Evolutionary conservation across 2,329 filamentous ascomycete species (phyloP).

Genomic region (Penicillium sclerotigenum): DNA sequence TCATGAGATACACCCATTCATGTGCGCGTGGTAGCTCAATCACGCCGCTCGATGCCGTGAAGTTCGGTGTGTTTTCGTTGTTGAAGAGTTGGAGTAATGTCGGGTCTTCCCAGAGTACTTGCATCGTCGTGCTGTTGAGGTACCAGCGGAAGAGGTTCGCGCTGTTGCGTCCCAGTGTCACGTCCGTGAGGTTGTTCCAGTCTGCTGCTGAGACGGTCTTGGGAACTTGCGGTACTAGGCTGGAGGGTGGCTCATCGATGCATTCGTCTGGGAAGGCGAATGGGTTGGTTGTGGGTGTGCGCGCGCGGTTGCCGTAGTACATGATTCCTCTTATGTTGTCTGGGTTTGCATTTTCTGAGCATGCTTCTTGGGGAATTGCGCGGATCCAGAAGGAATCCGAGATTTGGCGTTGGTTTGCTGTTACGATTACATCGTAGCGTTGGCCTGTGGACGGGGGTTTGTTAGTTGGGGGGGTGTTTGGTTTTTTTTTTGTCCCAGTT

Average conservation of each 20-base stretch:
- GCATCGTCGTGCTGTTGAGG: slow-evolving; percentile 32
- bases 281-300: slow-evolving; percentile 18
- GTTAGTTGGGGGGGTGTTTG: neutral
- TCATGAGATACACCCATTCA: slow-evolving; percentile 29
- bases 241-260: slow-evolving; percentile 28
- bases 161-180: slow-evolving; percentile 12
- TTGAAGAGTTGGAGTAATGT: slow-evolving; percentile 27
- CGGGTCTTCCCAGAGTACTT: slow-evolving; percentile 32
- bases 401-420: slow-evolving; percentile 24
- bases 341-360: slow-evolving; percentile 40
- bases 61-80: slow-evolving; percentile 12
- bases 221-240: slow-evolving; percentile 26
- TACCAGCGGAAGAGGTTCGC: slow-evolving; percentile 32
- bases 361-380: slow-evolving; percentile 44
- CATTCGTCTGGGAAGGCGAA: slow-evolving; percentile 24
- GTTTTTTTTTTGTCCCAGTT: neutral
- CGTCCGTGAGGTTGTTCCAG: slow-evolving; percentile 18
- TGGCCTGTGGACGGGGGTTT: slow-evolving; percentile 25
- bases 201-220: slow-evolving; percentile 16
- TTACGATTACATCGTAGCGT: slow-evolving; percentile 41
- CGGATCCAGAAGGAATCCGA: slow-evolving; percentile 42
- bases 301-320: slow-evolving; percentile 32
- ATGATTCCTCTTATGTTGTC: slow-evolving; percentile 52
- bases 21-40: slow-evolving; percentile 24
- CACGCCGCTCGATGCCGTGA: slow-evolving; percentile 19